Base-by-base conservation (phyloP, 2,329 filamentous ascomycete species). In the Penicillium sp. region DNA sequence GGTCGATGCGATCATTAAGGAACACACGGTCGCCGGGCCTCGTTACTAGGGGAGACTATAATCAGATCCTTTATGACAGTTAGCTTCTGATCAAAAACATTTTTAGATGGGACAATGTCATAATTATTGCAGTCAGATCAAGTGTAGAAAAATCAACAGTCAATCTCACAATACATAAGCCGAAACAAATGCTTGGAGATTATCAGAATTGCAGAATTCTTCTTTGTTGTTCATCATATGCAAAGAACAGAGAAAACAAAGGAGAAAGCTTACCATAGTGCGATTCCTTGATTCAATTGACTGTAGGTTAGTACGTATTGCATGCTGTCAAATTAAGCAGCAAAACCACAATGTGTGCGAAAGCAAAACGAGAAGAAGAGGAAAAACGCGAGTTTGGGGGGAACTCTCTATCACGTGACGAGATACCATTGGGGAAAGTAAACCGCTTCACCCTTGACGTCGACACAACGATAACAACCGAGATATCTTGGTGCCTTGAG, bases 1-100 rank as follows among this genome's bases (percentile, higher is more conserved):
- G 61, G 74, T 85, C 47, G 76, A 79, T 38, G 71, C 73, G 16
- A 75, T 85, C 51, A 55, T 83, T 55, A 76, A 77, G 56, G 74
- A 73, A 49, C 68, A 78, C 36, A 65, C 73, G 42, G 64, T 78
- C 28, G 58, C 65, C 24, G 69, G 70, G 18, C 42, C 47, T 44
- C 64, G 69, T 26, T 71, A 70, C 50, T 65, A 55, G 44, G 6
- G 13, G 16, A 12, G 7, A 5, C 43, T 29, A 42, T 50, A 45
- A 24, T n/a, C 29, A 16, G 3, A 24, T 46, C 43, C 49, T 21
- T 21, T 52, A 16, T 16, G 49, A 33, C 34, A 2, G 42, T 61
- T 60, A 63, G 64, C 59, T 38, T 41, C 28, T 8, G 46, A 51
- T 43, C 49, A 43, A 33, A 33, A 38, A 36, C 39, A 43, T 45